Conservation (phyloP, 805 yeast species). For the Saccharomyces mikatae region DNA sequence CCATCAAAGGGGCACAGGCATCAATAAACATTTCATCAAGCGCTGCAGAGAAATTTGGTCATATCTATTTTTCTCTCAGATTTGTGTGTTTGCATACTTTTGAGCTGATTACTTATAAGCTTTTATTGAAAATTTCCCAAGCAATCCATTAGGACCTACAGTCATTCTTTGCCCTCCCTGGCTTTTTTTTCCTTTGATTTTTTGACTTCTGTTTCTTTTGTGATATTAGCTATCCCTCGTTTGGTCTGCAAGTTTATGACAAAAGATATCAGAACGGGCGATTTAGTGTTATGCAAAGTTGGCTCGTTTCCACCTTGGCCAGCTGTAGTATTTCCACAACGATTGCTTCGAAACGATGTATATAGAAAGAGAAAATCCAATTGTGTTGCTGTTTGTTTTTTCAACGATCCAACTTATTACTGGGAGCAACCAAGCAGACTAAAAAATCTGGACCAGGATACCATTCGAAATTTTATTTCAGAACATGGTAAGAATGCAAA, state of each 20-base stretch:
- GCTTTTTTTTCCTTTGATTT: not conserved
- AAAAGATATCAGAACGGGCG: conserved; percentile 23
- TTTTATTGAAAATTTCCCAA: not conserved
- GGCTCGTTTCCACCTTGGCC: conserved; percentile 33
- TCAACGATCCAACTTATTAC: conserved; percentile 30
- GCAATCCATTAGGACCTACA: not conserved
- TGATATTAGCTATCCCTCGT: not conserved
- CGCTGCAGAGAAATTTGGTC: not conserved
- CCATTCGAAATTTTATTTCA: conserved; percentile 14
- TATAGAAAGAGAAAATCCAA: conserved; percentile 19
- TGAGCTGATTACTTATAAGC: not conserved
- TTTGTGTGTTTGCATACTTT: not conserved
- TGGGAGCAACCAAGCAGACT: conserved; percentile 28
- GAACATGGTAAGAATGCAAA: conserved; percentile 8
- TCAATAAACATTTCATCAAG: not conserved
- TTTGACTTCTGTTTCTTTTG: not conserved
- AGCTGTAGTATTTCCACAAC: conserved; percentile 29
- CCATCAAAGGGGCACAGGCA: not conserved
- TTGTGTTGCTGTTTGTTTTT: conserved; percentile 29
- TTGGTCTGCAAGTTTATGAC: conserved; percentile 5
- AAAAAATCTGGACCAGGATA: conserved; percentile 10
- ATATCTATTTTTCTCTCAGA: not conserved
- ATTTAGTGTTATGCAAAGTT: conserved; percentile 29
- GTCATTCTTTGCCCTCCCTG: not conserved
- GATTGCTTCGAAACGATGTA: conserved; percentile 26